phyloP scores from a whole-genome alignment of 345 rosid species.

The Ceriops zippeliana region DNA sequence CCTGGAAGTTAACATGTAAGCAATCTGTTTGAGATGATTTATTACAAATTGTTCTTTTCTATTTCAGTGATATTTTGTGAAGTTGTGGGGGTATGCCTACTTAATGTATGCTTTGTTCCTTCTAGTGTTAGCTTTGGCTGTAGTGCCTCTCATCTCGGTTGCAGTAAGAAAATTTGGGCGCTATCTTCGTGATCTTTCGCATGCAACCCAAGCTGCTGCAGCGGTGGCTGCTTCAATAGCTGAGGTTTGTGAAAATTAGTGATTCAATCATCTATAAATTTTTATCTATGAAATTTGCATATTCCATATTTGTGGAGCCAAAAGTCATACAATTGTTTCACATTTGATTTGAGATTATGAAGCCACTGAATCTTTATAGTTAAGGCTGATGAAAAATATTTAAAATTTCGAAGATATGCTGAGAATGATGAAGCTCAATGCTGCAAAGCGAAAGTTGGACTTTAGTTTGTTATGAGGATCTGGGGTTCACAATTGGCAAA shows the following conservation, averaged over 20 bases:
- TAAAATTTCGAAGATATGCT: background rate
- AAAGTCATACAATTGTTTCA: background rate
- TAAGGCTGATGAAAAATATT: background rate
- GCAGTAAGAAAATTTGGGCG: slow-evolving; percentile 70
- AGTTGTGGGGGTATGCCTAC: background rate
- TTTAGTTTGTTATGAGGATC: too few species aligned
- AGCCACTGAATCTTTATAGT: background rate
- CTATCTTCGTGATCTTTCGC: slow-evolving; percentile 86
- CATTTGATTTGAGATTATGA: background rate
- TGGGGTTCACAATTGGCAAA: too few species aligned
- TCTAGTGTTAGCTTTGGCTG: slow-evolving; percentile 78
- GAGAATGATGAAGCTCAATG: background rate
- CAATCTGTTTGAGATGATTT: slow-evolving; percentile 3
- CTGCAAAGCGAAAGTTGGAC: background rate
- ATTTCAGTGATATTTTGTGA: background rate
- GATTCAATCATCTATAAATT: too few species aligned
- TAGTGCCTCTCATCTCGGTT: slow-evolving; percentile 74
- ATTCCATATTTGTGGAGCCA: background rate
- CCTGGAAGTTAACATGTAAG: slow-evolving; percentile 50
- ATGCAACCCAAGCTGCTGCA: slow-evolving; percentile 93
- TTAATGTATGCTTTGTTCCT: slow-evolving; percentile 9
- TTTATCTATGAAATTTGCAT: too few species aligned
- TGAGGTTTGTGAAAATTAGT: slow-evolving; percentile 47
- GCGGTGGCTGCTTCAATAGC: slow-evolving; percentile 94
- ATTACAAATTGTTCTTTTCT: background rate